Percentiles rank a stretch among this genome's conserved stretches.
These are phyloP conservation scores for Vitis riparia DNA, from an alignment of 164 flowering plant species.

Conservation along the genomic window DNA sequence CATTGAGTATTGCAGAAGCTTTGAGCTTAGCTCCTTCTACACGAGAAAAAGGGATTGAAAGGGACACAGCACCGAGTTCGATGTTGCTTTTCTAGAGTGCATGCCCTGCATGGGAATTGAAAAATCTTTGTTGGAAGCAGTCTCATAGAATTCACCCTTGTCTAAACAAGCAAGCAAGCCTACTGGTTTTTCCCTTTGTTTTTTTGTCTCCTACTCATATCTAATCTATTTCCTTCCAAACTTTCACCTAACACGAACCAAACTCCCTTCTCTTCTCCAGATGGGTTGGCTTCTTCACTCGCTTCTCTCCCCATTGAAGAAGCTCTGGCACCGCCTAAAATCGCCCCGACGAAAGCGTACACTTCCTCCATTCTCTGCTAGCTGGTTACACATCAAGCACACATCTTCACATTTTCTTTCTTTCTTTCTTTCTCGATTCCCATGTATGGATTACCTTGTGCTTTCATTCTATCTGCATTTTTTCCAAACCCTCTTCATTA, in stretches of 20 bases:
- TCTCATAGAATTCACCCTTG: constrained; percentile 26
- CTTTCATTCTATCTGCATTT: too few species aligned
- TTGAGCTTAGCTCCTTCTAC: too few species aligned
- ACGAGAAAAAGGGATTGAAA: too few species aligned
- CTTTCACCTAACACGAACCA: constrained; percentile 34
- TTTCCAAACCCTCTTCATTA: background rate
- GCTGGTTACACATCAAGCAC: too few species aligned
- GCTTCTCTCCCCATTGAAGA: constrained; percentile 63
- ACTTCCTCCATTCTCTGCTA: background rate
- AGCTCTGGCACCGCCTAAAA: constrained; percentile 53
- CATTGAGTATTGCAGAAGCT: too few species aligned
- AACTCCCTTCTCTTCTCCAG: constrained; percentile 18
- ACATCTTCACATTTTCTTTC: background rate
- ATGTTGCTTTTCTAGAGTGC: too few species aligned
- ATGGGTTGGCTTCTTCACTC: constrained; percentile 68
- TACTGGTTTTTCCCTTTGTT: background rate
- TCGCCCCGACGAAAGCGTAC: constrained; percentile 41
- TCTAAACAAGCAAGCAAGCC: constrained; percentile 31
- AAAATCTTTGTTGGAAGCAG: constrained; percentile 3
- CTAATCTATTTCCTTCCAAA: constrained; percentile 20
- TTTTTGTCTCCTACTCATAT: background rate
- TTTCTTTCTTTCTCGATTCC: background rate
- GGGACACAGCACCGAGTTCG: too few species aligned
- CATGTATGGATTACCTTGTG: background rate
- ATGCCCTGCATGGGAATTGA: too few species aligned